Conservation (phyloP, 306 rosid genomes). For the Sophora flavescens region DNA sequence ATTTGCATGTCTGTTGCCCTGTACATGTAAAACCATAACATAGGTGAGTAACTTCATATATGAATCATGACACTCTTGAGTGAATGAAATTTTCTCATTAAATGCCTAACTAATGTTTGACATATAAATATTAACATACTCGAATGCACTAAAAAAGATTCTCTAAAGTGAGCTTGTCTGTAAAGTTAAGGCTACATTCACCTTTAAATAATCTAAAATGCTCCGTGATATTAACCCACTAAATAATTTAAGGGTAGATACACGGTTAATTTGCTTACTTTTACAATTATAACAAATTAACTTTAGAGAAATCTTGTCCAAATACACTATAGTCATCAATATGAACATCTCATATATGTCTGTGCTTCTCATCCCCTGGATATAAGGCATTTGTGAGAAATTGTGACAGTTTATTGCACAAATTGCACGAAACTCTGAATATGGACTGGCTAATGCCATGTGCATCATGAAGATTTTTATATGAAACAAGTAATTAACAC, state of each 20-base stretch:
- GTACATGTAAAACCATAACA: constrained; percentile 43
- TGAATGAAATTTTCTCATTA: neutral
- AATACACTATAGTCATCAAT: neutral
- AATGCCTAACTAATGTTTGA: neutral
- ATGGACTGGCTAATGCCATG: neutral
- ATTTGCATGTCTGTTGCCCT: constrained; percentile 76
- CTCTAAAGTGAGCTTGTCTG: neutral
- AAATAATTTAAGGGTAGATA: neutral
- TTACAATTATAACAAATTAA: too few species aligned
- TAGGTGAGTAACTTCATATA: constrained; percentile 14
- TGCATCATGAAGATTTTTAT: neutral
- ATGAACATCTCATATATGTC: constrained; percentile 14
- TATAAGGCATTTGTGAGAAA: neutral
- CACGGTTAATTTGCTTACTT: neutral
- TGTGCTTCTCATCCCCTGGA: too few species aligned
- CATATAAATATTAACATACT: neutral
- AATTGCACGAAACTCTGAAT: neutral
- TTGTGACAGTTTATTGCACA: neutral
- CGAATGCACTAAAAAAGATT: neutral
- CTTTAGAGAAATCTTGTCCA: neutral
- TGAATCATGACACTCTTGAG: neutral
- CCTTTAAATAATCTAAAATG: neutral
- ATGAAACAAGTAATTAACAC: neutral
- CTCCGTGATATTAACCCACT: neutral
- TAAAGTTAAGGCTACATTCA: neutral